Evolutionary conservation across 2,329 filamentous ascomycete species (phyloP), one percentile per base, ranked within the genome.

Genomic region (Amauroascus niger): DNA sequence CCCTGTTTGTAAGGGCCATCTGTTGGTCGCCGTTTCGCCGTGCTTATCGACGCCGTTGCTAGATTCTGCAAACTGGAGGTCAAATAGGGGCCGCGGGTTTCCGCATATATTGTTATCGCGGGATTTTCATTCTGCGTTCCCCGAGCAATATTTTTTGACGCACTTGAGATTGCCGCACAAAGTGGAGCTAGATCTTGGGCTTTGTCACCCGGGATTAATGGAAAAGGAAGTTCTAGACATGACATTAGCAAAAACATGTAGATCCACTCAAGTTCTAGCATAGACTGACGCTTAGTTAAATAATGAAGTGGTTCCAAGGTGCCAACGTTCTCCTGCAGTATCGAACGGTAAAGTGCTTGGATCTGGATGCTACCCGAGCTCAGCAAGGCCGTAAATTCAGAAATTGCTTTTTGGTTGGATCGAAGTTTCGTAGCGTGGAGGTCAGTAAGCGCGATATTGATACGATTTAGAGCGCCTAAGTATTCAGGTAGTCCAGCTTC

Each of bases 391-490:
- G 81, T 84, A 52, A 95, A 79, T 57, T 96, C 89, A 43, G 81
- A 74, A 54, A 93, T 87, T 1, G 89, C 89, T 67, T 90, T 84
- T 67, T 97, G 90, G 56, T 96, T 97, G 8, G 90, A 87, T 54
- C 88, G 83, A 49, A 98, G 74, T 61, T 96, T 96, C n/a, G 91
- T 91, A 2, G 86, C 79, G 66, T 86, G 87, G 73, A 98, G 84
- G 58, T 95, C 87, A 56, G 76, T 72, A 53, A 96, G 77, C n/a
- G 90, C 87, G 67, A 86, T 86, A 63, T 86, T 89, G 30, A 95
- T 81, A 40, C 93, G 85, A 71, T 94, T 93, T 61, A 97, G 81
- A 5, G 91, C 95, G 44, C 83, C 83, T 48, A 98, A 80, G 69
- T 95, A 98, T 62, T 87, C 87, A 35, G 82, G 79, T 54, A 98